Base-by-base conservation (phyloP, 2,329 filamentous ascomycete species). In the Aspergillus novoparasiticus region DNA sequence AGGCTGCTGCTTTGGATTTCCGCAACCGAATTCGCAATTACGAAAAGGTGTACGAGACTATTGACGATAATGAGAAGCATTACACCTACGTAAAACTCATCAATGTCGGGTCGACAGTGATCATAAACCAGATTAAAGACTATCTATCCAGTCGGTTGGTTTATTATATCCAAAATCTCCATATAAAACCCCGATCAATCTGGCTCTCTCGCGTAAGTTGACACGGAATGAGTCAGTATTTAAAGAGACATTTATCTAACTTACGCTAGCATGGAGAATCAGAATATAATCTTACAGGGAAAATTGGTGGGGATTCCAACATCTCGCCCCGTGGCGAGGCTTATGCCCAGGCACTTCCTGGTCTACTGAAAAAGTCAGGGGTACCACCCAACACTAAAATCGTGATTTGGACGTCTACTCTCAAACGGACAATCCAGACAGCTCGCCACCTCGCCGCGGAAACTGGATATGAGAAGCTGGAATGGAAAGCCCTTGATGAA, bases 401-500 rank as follows among this genome's bases (percentile, higher is more conserved):
- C 19, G 91, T 89, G 5, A 87, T 92, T 64, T 92, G 90, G 90
- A 92, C 89, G 2, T 91, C 89, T 1, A 92, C 90, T 0, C 80
- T 92, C 43, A 88, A 87, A 76, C 91, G 95, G 63, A 99, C 95
- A 16, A 97, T 96, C 71, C 91, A 95, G 67, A 98, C 94, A 0
- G 90, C 94, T 16, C 89, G 91, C 57, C 92, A 92, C 80, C 87
- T 99, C 1, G 89, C 91, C 2, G 80, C 84, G 14, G 85, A 91
- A 61, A 81, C 80, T 9, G 77, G 79, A 64, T 97, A 94, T 79
- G 94, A 97, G 76, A 96, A 97, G 78, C 85, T 99, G 16, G 93
- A 97, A 79, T 99, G 95, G 95, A 99, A 99, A 82, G 95, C 95
- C 0, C 87, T 99, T 3, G 95, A 99, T 74, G 95, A 99, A 81